Conservation (phyloP, 306 rosid species). For the Dryas drummondii region DNA sequence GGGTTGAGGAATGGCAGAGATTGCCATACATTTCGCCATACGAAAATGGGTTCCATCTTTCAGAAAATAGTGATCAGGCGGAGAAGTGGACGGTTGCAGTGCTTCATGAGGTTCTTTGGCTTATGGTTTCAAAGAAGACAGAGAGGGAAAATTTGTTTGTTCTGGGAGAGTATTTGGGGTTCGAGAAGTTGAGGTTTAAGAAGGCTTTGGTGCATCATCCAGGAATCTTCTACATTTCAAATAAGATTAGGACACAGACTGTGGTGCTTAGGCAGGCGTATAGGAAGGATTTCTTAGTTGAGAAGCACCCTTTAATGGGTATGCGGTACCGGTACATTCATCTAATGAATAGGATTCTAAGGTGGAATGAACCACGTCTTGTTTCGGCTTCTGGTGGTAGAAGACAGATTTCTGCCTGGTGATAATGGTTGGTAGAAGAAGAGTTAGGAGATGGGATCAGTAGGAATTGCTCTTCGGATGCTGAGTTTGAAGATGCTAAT, state of each 20-base stretch:
- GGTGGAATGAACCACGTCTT: conserved; percentile 23
- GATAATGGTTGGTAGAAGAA: neutral
- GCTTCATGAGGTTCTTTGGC: conserved; percentile 76
- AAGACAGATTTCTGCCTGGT: neutral
- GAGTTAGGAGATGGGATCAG: neutral
- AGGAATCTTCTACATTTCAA: conserved; percentile 73
- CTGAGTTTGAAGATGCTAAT: neutral
- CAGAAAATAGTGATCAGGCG: conserved; percentile 58
- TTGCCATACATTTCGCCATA: conserved; percentile 84
- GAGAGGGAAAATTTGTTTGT: conserved; percentile 51
- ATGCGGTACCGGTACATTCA: conserved; percentile 62
- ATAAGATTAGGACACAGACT: conserved; percentile 79
- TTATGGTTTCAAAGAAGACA: conserved; percentile 76
- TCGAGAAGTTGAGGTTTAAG: conserved; percentile 55
- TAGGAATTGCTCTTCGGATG: neutral
- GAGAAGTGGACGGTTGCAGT: conserved; percentile 87
- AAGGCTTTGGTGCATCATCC: conserved; percentile 82
- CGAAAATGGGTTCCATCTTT: conserved; percentile 70
- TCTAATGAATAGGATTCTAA: conserved; percentile 56
- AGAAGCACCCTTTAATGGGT: conserved; percentile 71
- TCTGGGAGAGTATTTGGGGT: conserved; percentile 70
- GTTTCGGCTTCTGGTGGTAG: conserved; percentile 10
- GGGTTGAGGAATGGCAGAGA: conserved; percentile 81
- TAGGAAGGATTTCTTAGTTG: conserved; percentile 61
- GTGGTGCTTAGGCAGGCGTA: conserved; percentile 78